phyloP scores from a whole-genome alignment of 1,139 yeast species.

The Hansenula anomala region DNA sequence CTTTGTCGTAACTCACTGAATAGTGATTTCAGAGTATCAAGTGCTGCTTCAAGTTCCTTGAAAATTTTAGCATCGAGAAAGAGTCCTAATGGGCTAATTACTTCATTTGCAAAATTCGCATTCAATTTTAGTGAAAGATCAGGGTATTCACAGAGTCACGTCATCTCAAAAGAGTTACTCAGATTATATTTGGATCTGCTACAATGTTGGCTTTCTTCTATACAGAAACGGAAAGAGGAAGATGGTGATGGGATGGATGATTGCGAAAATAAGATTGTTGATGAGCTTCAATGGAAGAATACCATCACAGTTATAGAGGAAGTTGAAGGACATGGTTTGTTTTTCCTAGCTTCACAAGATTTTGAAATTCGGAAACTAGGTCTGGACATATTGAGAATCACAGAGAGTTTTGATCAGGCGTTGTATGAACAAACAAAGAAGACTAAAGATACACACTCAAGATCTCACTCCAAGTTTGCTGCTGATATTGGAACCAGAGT shows the following conservation, averaged over 20 bases:
- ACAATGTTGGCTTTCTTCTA: conserved; percentile 73
- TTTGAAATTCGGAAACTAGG: conserved; percentile 71
- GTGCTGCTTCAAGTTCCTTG: conserved; percentile 59
- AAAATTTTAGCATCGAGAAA: conserved; percentile 61
- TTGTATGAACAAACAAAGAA: conserved; percentile 47
- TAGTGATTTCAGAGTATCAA: conserved; percentile 52
- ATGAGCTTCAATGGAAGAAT: conserved; percentile 72
- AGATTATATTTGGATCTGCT: conserved; percentile 73
- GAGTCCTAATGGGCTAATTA: conserved; percentile 68
- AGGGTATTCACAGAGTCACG: conserved; percentile 46
- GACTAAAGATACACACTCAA: conserved; percentile 37
- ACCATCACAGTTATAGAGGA: conserved; percentile 85
- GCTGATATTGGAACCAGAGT: conserved; percentile 78
- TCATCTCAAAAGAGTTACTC: conserved; percentile 53
- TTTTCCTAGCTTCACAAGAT: conserved; percentile 87
- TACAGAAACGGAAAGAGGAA: conserved; percentile 32
- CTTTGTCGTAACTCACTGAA: conserved; percentile 75
- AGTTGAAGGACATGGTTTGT: conserved; percentile 92
- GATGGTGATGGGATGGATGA: conserved; percentile 26
- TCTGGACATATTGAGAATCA: conserved; percentile 64
- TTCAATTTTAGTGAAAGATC: conserved; percentile 73
- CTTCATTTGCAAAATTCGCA: conserved; percentile 73
- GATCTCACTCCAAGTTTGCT: conserved; percentile 67
- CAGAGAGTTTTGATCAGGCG: conserved; percentile 82
- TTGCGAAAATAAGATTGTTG: conserved; percentile 32